Base-by-base conservation (phyloP, 768 basidiomycete genomes). In the Glaciozyma martinii region DNA sequence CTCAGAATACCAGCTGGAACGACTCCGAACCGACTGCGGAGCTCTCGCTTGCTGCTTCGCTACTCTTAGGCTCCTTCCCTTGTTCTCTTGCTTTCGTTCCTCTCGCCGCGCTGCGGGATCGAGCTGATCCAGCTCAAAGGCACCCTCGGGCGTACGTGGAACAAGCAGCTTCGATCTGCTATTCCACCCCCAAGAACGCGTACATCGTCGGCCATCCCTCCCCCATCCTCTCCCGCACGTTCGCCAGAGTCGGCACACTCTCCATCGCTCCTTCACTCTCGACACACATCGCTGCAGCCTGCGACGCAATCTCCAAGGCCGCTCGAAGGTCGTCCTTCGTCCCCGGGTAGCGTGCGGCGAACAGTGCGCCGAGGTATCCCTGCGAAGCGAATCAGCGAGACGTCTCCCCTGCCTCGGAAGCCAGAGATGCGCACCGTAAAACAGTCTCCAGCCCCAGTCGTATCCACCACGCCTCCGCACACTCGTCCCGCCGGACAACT, bases 401-500 rank as follows among this genome's bases (percentile, higher is more conserved):
- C n/a, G 7, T 33, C 15, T 29, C 33, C 42, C 33, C 12, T 37
- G 15, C 3, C 16, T 12, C 33, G 7, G 7, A 19, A 16, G 23
- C 58, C 19, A 21, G 27, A 32, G 5, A 25, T 37, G 16, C 55
- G 33, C 46, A 72, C 74, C 21, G 73, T 66, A 62, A 75, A 75
- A 52, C 68, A 71, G 44, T 76, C 75, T 1, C 75, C 75, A 2
- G 75, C 75, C 1, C 75, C 75, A 0, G 75, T 76, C 50, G 73
- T 74, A 50, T 74, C 72, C 18, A 55, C 46, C 2, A 71, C 62
- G 7, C 16, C 37, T 7, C 63, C 61, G 19, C n/a, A 18, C 9
- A 71, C 60, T 37, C 56, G 53, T 3, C 66, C 71, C 16, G 67
- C 57, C 2, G n/a, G 33, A 1, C 30, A 65, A 19, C 10, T 30